Base-by-base conservation (phyloP, 1,139 yeast genomes). In the Pichia sp. region DNA sequence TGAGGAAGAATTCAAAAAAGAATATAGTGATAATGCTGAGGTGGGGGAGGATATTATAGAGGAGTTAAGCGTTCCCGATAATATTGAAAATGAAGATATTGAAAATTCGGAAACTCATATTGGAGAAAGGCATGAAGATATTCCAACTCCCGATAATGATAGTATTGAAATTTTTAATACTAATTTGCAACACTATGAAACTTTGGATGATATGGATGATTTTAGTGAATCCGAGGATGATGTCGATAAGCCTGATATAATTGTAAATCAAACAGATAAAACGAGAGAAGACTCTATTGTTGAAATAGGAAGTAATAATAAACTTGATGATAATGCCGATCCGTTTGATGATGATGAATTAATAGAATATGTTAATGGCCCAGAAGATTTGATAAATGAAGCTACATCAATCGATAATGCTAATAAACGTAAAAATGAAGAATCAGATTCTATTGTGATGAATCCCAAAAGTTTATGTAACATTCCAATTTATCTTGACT, bases 401-500 rank as follows among this genome's bases (percentile, higher is more conserved):
- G n/a, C n/a, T n/a, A n/a, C n/a, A n/a, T n/a, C n/a, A n/a, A n/a
- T n/a, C n/a, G n/a, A n/a, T n/a, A n/a, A n/a, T n/a, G n/a, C n/a
- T n/a, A n/a, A n/a, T n/a, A n/a, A n/a, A n/a, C 3, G 16, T 12
- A 23, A 12, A n/a, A 23, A n/a, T 16, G 9, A 6, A 10, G 33
- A 30, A 5, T 16, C 11, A 6, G 37, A 31, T 20, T 43, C 30
- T 16, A 29, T 20, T 20, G n/a, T n/a, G n/a, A n/a, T n/a, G n/a
- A n/a, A n/a, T n/a, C n/a, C n/a, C n/a, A n/a, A 32, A 3, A 34
- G 26, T n/a, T n/a, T 41, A 11, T 20, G 40, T 6, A 34, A 47
- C 23, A 40, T 56, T 10, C 61, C 63, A 4, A 47, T 58, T 6
- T 58, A 55, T 43, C 46, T 60, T 31, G 62, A 59, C 38, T 45